phyloP scores from a whole-genome alignment of 768 basidiomycete species.

The Russula earlei region DNA sequence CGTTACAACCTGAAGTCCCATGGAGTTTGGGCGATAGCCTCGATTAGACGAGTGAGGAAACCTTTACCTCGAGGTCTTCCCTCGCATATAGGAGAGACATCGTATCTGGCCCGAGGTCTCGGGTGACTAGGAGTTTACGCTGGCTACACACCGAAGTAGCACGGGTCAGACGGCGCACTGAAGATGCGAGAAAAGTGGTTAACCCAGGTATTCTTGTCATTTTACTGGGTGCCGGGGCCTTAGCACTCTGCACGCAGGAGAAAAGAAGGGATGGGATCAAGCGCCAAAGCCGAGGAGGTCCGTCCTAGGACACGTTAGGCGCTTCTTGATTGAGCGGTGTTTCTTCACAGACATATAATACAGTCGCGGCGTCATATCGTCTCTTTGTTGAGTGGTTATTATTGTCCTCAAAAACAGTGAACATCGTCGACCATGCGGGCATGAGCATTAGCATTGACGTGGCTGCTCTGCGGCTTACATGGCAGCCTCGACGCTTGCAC shows the following conservation, averaged over 20 bases:
- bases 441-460: too few relatives aligned
- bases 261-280: background rate
- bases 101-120: constrained; percentile 52
- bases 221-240: background rate
- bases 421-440: too few relatives aligned
- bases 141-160: background rate
- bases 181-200: background rate
- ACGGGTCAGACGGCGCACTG: background rate
- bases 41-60: background rate
- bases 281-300: too few relatives aligned
- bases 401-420: too few relatives aligned
- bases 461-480: too few relatives aligned
- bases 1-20: constrained; percentile 31
- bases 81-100: constrained; percentile 47
- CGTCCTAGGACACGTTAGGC: too few relatives aligned
- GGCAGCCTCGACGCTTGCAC: too few relatives aligned
- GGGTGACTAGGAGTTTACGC: constrained; percentile 46
- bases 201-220: constrained; percentile 3
- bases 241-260: background rate
- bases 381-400: too few relatives aligned
- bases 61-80: constrained; percentile 43
- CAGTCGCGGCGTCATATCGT: too few relatives aligned
- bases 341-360: too few relatives aligned
- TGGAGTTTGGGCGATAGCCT: background rate
- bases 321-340: too few relatives aligned